Evolutionary conservation across 2,329 filamentous ascomycete genomes (phyloP).

Genomic region (Tolypocladium pustulatum): DNA sequence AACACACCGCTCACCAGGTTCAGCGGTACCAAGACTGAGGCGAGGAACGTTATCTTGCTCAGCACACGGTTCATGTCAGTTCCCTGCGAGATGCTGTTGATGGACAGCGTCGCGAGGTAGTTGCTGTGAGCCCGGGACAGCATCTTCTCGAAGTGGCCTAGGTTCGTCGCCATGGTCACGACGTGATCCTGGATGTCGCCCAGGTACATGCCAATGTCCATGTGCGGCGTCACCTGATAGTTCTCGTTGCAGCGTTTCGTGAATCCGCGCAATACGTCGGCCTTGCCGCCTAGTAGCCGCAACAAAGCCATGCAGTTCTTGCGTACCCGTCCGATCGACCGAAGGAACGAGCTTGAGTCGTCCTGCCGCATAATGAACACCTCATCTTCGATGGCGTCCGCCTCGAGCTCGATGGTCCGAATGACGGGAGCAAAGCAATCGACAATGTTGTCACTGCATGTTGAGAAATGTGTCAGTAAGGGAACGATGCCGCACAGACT

Average conservation of each 20-base stretch:
- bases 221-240: constrained; percentile 87
- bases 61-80: constrained; percentile 82
- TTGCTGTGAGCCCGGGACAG: constrained; percentile 89
- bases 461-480: constrained; percentile 11
- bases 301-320: constrained; percentile 93
- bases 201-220: constrained; percentile 93
- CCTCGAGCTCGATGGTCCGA: constrained; percentile 73
- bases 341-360: constrained; percentile 79
- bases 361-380: constrained; percentile 88
- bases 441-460: constrained; percentile 77
- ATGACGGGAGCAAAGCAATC: constrained; percentile 91
- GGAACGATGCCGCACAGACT: too few relatives aligned
- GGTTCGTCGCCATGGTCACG: constrained; percentile 96
- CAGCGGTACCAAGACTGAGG: constrained; percentile 89
- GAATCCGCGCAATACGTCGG: constrained; percentile 95
- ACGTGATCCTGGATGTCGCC: constrained; percentile 99
- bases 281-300: constrained; percentile 88
- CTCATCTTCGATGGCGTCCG: constrained; percentile 88
- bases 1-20: constrained; percentile 84
- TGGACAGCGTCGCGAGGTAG: constrained; percentile 87
- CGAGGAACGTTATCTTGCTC: constrained; percentile 89
- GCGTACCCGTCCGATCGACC: constrained; percentile 78
- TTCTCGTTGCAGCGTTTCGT: constrained; percentile 98
- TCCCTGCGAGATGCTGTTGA: constrained; percentile 81
- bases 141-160: constrained; percentile 96